phyloP scores from a whole-genome alignment of 106 monocot species.

The Dendrobium officinale region DNA sequence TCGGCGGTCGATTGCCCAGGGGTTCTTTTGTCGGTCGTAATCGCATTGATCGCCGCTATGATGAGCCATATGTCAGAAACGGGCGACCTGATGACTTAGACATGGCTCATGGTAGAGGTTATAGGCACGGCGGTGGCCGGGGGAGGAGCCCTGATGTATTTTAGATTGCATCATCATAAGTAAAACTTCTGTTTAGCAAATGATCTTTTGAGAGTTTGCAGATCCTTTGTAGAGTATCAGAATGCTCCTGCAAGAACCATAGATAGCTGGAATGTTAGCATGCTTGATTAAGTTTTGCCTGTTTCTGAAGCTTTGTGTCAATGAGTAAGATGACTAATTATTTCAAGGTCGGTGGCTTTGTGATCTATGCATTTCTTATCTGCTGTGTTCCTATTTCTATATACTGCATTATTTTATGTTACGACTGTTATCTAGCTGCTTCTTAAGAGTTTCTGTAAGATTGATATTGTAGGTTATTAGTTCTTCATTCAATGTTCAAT shows the following conservation, averaged over 20 bases:
- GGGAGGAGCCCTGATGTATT: not conserved
- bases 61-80: conserved; percentile 15
- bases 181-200: not conserved
- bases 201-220: not conserved
- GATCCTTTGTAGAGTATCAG: not conserved
- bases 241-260: too few species aligned
- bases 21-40: conserved; percentile 30
- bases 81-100: conserved; percentile 16
- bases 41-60: conserved; percentile 20
- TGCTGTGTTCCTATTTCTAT: too few species aligned
- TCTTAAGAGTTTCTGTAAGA: too few species aligned
- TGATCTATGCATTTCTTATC: too few species aligned
- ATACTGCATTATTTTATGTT: too few species aligned
- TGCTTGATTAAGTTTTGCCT: too few species aligned
- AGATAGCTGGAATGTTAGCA: too few species aligned
- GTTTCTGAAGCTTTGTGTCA: too few species aligned
- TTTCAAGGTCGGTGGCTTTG: not conserved
- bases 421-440: too few species aligned
- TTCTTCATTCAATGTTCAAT: too few species aligned
- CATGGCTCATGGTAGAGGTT: conserved; percentile 17
- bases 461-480: too few species aligned
- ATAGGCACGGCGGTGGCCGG: conserved; percentile 11
- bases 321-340: not conserved
- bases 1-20: conserved; percentile 9
- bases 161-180: not conserved